A percentile compares a stretch with the other conserved stretches of the same genome.
Evolutionary conservation across 2,329 filamentous ascomycete genomes (phyloP).

Genomic region (Aspergillus phoenicis): DNA sequence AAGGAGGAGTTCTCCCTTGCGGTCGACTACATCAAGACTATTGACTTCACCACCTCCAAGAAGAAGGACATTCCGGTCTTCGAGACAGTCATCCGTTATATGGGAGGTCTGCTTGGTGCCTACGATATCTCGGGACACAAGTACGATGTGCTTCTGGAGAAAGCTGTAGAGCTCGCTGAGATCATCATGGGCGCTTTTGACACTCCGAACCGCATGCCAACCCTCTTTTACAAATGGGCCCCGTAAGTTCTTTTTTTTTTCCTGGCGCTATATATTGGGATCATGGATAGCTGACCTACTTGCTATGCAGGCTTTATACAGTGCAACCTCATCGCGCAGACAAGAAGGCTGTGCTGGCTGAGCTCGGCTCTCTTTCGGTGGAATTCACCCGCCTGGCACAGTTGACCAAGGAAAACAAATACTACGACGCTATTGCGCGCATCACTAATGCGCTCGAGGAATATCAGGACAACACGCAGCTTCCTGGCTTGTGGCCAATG

Average conservation of each 20-base stretch:
- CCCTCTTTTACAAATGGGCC: slow-evolving; percentile 77
- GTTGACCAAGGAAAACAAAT: slow-evolving; percentile 76
- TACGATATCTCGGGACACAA: slow-evolving; percentile 79
- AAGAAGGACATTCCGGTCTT: slow-evolving; percentile 80
- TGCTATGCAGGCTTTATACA: background rate
- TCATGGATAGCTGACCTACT: background rate
- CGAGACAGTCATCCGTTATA: slow-evolving; percentile 87
- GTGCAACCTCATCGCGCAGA: slow-evolving; percentile 63
- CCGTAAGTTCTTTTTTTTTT: slow-evolving; percentile 50
- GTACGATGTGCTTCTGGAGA: slow-evolving; percentile 71
- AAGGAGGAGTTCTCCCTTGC: slow-evolving; percentile 79
- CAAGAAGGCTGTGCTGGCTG: slow-evolving; percentile 60
- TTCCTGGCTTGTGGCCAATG: slow-evolving; percentile 81
- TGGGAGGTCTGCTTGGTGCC: slow-evolving; percentile 81
- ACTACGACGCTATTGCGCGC: slow-evolving; percentile 86
- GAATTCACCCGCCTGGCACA: slow-evolving; percentile 90
- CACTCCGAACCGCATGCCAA: slow-evolving; percentile 90
- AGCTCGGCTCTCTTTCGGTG: slow-evolving; percentile 77
- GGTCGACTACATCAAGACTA: slow-evolving; percentile 66
- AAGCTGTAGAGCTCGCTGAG: slow-evolving; percentile 77
- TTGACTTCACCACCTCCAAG: slow-evolving; percentile 78
- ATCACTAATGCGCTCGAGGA: slow-evolving; percentile 79
- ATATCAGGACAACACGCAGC: slow-evolving; percentile 68
- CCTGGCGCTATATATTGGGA: background rate
- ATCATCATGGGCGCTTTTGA: slow-evolving; percentile 82